Base-by-base conservation (phyloP, 768 basidiomycete genomes). In the Panaeolus cyanescens region DNA sequence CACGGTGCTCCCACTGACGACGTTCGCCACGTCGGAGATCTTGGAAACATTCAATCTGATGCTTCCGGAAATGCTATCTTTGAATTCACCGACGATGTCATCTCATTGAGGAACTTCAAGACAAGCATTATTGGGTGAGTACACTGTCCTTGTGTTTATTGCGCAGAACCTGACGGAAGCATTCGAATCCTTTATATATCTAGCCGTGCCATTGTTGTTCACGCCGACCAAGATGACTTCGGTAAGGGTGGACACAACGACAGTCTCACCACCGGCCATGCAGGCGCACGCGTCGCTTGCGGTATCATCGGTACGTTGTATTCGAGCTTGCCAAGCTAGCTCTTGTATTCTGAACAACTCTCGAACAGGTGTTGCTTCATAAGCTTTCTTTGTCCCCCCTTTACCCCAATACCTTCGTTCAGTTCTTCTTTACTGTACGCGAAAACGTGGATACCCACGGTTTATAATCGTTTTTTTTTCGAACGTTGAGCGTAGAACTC, bases 241-340 rank as follows among this genome's bases (percentile, higher is more conserved):
- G 93, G 92, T n/a, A 78, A 74, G 62, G 90, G 91, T 17, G 79
- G 76, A 32, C 80, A 89, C 66, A 77, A 83, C 28, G 91, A 92
- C 64, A 89, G 89, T 22, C 76, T 87, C 60, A 91, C 84, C 70
- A 93, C 91, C 4, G 92, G 92, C 6, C 91, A 93, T 68, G 88
- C 92, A 15, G 89, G 89, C 12, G 85, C 79, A 31, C 80, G 91
- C 59, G 82, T 85, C 15, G 92, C 93, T 13, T 94, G 93, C 68
- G 92, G 92, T 65, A 85, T 93, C 56, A 90, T 93, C 64, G 91
- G 90, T 83, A 31, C 28, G 63, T 50, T 6, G 1, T 15, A 12
- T 54, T 59, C 72, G 30, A 28, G 61, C 34, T 37, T 57, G 58
- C 50, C 13, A 1, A 5, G 17, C 25, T 9, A 30, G 10, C n/a